These are phyloP conservation scores for Mallotus nudiflorus DNA, from an alignment of 345 rosid species.

Conservation along the genomic window DNA sequence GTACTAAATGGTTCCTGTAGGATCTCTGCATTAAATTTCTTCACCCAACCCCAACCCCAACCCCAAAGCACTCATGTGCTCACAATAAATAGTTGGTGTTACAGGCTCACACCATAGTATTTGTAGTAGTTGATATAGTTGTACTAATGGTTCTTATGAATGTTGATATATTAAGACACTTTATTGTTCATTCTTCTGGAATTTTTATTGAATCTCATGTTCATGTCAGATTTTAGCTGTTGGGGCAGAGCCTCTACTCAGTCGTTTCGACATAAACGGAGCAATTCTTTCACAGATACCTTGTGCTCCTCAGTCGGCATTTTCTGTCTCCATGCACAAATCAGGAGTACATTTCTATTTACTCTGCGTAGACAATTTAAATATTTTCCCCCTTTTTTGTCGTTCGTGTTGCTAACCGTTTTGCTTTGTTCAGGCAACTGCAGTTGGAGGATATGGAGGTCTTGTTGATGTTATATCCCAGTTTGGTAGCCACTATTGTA, in stretches of 20 bases:
- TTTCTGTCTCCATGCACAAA: slow-evolving; percentile 73
- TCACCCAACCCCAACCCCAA: too few relatives aligned
- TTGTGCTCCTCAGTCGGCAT: slow-evolving; percentile 81
- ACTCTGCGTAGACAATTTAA: neutral
- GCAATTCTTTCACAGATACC: slow-evolving; percentile 67
- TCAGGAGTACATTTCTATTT: slow-evolving; percentile 45
- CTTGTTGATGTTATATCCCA: slow-evolving; percentile 85
- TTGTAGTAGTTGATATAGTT: neutral
- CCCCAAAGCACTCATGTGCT: too few relatives aligned
- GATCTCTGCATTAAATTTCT: too few relatives aligned
- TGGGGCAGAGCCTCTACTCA: slow-evolving; percentile 76
- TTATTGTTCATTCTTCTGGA: neutral
- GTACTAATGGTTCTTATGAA: neutral
- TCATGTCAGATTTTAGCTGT: slow-evolving; percentile 74
- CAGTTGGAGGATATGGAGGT: slow-evolving; percentile 93
- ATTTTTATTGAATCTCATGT: slow-evolving; percentile 12
- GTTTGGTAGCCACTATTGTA: slow-evolving; percentile 92
- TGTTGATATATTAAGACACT: too few relatives aligned
- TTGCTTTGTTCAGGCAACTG: slow-evolving; percentile 49
- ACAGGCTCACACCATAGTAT: too few relatives aligned
- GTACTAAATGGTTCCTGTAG: neutral
- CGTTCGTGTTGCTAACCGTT: neutral
- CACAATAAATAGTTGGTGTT: too few relatives aligned
- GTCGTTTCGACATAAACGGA: slow-evolving; percentile 76
- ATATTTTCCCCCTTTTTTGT: neutral